Conservation (phyloP, 768 basidiomycete genomes). For the button mushroom (Agaricus bisporus) region DNA sequence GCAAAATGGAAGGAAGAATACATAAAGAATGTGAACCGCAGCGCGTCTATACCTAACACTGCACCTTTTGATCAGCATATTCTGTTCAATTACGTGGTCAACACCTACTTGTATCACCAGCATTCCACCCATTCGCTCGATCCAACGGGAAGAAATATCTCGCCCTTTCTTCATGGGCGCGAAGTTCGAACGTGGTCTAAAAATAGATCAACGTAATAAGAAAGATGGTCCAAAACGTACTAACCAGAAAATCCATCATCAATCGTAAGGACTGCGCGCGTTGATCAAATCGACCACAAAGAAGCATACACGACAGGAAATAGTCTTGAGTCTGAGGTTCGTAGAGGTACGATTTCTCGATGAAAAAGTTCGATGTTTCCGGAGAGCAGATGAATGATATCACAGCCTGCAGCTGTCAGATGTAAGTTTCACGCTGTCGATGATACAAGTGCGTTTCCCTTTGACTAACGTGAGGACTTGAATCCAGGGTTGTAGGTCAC, state of each 20-base stretch:
- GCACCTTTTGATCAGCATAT: background rate
- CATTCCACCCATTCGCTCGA: conserved; percentile 34
- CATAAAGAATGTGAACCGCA: conserved; percentile 31
- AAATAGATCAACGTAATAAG: background rate
- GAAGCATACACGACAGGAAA: conserved; percentile 8
- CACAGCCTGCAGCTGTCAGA: background rate
- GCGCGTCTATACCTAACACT: conserved; percentile 35
- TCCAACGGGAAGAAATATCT: conserved; percentile 31
- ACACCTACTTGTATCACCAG: conserved; percentile 27
- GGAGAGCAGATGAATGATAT: background rate
- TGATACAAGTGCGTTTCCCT: background rate
- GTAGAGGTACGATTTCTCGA: conserved; percentile 11
- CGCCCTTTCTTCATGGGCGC: conserved; percentile 19
- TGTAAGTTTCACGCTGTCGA: conserved; percentile 1
- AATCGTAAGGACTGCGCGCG: conserved; percentile 14
- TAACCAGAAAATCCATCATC: conserved; percentile 30
- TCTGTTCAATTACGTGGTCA: background rate
- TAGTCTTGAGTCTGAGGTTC: conserved; percentile 21
- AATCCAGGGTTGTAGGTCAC: too few relatives aligned
- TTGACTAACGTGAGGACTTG: too few relatives aligned
- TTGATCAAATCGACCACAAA: too few relatives aligned
- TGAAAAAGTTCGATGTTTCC: conserved; percentile 9
- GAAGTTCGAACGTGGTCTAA: conserved; percentile 16
- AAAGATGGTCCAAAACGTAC: conserved; percentile 7
- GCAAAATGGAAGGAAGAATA: conserved; percentile 13